Evolutionary conservation across 1,139 yeast genomes (phyloP).

Genomic region (Geotrichum candidum): DNA sequence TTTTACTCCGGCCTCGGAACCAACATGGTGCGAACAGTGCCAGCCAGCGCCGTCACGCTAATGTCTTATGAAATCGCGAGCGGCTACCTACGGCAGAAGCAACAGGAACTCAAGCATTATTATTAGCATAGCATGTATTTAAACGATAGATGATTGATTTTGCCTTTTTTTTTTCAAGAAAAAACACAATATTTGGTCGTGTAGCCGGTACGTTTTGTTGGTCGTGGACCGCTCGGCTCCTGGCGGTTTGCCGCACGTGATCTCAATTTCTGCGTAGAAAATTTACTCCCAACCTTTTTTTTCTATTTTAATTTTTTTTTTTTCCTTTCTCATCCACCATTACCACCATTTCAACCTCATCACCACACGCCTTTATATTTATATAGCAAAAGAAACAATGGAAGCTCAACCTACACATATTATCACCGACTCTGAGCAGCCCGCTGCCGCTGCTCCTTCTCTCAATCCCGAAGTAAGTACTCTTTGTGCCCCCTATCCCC

Average conservation of each 20-base stretch:
- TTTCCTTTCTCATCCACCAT: neutral
- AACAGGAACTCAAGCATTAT: neutral
- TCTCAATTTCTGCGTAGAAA: neutral
- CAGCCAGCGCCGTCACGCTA: constrained; percentile 89
- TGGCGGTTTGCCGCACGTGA: neutral
- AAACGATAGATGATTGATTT: neutral
- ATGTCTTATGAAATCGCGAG: constrained; percentile 90
- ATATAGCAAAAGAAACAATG: neutral
- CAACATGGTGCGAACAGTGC: constrained; percentile 84
- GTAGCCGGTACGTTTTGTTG: neutral
- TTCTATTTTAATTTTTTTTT: neutral
- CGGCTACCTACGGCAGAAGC: constrained; percentile 40
- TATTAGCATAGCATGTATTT: neutral
- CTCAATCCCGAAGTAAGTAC: neutral
- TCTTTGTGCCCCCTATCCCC: neutral
- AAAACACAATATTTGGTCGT: neutral
- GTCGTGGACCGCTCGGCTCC: neutral
- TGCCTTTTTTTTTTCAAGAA: neutral
- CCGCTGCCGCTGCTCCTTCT: neutral
- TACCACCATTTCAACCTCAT: neutral
- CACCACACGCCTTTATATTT: neutral
- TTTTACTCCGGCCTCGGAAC: constrained; percentile 88
- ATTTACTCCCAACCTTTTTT: neutral
- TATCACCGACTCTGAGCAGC: neutral
- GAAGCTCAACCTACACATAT: neutral